phyloP scores from a whole-genome alignment of 371 early-diverging fungal genomes.

The Sanchytrium tribonematis region DNA sequence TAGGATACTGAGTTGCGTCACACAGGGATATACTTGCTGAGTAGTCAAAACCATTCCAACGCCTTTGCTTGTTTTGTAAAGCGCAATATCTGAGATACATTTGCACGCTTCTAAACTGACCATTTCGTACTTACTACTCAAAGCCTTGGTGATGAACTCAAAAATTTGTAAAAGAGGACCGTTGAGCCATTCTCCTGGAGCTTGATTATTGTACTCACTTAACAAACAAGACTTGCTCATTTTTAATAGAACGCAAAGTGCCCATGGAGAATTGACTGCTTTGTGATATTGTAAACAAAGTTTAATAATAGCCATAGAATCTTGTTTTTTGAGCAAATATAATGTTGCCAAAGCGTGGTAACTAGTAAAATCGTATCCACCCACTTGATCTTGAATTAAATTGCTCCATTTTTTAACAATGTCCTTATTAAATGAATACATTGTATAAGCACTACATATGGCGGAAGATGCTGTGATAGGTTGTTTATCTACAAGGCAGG shows the following conservation, averaged over 20 bases:
- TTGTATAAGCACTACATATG: not conserved
- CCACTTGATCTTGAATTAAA: conserved; percentile 55
- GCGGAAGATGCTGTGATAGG: not conserved
- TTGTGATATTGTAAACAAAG: conserved; percentile 22
- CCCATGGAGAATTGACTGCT: conserved; percentile 47
- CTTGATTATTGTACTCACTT: conserved; percentile 74
- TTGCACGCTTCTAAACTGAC: conserved; percentile 58
- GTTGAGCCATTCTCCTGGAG: conserved; percentile 23
- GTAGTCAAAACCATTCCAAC: conserved; percentile 15
- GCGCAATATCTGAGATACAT: conserved; percentile 51
- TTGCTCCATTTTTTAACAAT: conserved; percentile 61
- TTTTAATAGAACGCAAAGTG: conserved; percentile 43
- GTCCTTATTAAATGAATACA: conserved; percentile 21
- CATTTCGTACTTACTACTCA: conserved; percentile 85
- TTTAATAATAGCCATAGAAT: conserved; percentile 88
- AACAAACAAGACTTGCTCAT: conserved; percentile 26
- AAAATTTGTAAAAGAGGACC: conserved; percentile 4
- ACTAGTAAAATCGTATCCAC: not conserved
- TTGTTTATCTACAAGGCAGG: not conserved
- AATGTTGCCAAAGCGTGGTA: conserved; percentile 86
- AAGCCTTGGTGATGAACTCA: not conserved
- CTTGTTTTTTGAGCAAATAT: conserved; percentile 76
- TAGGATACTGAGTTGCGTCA: conserved; percentile 9
- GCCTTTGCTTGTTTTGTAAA: conserved; percentile 50
- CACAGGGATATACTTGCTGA: conserved; percentile 32